phyloP scores from a whole-genome alignment of 176 grass and related monocot species.

The Themeda triandra region DNA sequence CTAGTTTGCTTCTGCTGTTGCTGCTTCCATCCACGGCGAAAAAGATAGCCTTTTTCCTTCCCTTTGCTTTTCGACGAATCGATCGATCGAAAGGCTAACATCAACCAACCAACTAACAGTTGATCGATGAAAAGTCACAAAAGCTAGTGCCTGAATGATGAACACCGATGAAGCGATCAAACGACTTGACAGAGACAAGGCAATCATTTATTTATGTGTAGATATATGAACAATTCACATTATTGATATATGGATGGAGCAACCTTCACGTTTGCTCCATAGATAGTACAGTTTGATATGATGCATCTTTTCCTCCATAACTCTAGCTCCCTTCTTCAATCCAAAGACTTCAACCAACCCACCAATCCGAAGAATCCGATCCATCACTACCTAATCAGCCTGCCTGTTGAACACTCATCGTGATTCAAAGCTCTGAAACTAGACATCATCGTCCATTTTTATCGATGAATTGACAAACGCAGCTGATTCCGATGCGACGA shows the following conservation, averaged over 20 bases:
- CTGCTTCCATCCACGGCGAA: not conserved
- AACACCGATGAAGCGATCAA: not conserved
- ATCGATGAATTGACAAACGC: not conserved
- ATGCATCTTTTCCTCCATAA: not conserved
- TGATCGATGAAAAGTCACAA: not conserved
- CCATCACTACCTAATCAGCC: not conserved
- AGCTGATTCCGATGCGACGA: not conserved
- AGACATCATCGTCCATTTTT: not conserved
- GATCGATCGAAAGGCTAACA: not conserved
- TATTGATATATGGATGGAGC: not conserved
- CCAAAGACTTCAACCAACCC: conserved; percentile 20
- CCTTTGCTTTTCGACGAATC: not conserved
- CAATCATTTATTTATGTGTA: not conserved
- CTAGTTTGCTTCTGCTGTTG: not conserved
- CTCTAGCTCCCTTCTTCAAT: conserved; percentile 11
- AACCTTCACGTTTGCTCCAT: not conserved
- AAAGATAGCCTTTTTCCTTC: not conserved
- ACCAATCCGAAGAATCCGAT: not conserved
- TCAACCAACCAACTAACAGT: not conserved
- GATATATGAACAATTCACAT: not conserved
- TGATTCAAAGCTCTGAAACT: not conserved
- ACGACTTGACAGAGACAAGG: not conserved
- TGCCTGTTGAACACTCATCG: too few species aligned
- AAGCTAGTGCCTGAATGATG: not conserved
- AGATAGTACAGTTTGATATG: not conserved